phyloP scores from a whole-genome alignment of 1,139 yeast species.

The Yamadazyma sp. region DNA sequence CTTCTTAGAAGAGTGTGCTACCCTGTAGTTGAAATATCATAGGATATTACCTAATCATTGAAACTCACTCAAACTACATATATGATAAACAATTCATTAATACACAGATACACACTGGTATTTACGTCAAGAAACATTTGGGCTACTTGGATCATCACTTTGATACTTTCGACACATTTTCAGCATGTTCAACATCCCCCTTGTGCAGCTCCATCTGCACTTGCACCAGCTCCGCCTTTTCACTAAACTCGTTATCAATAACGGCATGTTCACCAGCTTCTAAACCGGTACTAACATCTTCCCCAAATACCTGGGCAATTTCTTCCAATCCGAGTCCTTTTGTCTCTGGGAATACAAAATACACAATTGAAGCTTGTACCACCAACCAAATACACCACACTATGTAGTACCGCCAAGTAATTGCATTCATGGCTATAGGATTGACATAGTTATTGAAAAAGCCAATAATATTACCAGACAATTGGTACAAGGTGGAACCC shows the following conservation, averaged over 20 bases:
- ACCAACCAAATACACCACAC: conserved; percentile 36
- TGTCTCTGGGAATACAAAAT: conserved; percentile 41
- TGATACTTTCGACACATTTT: not conserved
- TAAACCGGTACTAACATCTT: conserved; percentile 4
- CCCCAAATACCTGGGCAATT: conserved; percentile 8
- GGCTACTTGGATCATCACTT: no score
- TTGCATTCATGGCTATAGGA: conserved; percentile 50
- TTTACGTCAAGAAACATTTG: no score
- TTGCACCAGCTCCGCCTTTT: not conserved
- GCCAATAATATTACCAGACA: conserved; percentile 8
- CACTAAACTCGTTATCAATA: not conserved
- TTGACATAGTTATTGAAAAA: conserved; percentile 46
- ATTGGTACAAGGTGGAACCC: conserved; percentile 14
- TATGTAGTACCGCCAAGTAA: conserved; percentile 52
- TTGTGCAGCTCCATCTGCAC: not conserved
- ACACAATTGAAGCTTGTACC: conserved; percentile 27
- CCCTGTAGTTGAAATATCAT: no score
- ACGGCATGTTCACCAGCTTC: conserved; percentile 6
- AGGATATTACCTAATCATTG: no score
- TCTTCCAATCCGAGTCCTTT: conserved; percentile 47
- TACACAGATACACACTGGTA: no score
- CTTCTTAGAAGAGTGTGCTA: no score
- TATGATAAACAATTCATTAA: no score
- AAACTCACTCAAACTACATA: no score
- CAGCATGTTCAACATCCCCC: not conserved